Evolutionary conservation across 768 basidiomycete species (phyloP).

Genomic region (Pholiota conissans): DNA sequence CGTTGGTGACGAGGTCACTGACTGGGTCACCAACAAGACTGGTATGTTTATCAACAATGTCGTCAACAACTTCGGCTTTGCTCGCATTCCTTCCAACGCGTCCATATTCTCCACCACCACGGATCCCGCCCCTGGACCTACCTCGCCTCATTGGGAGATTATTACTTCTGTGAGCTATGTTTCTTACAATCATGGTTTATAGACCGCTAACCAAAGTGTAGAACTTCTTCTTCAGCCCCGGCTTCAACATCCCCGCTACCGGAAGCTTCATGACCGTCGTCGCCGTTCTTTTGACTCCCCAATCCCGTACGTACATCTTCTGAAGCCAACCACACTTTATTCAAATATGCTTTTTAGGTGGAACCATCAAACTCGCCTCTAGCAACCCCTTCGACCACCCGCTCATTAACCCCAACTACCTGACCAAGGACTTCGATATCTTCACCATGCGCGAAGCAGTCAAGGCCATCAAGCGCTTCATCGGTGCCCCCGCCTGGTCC

Average conservation of each 20-base stretch:
- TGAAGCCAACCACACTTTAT: no score
- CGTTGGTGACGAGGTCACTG: conserved; percentile 13
- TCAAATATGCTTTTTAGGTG: conserved; percentile 24
- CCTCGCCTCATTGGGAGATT: conserved; percentile 31
- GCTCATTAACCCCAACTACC: conserved; percentile 47
- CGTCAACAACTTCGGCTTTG: conserved; percentile 28
- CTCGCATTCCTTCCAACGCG: conserved; percentile 26
- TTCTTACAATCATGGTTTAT: background rate
- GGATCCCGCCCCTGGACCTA: conserved; percentile 31
- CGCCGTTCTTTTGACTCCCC: conserved; percentile 29
- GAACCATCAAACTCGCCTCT: conserved; percentile 38
- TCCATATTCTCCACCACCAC: conserved; percentile 19
- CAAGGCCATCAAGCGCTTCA: conserved; percentile 21
- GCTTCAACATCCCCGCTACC: conserved; percentile 14
- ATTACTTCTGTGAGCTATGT: conserved; percentile 20
- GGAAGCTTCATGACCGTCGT: conserved; percentile 30
- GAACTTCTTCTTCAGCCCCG: conserved; percentile 15
- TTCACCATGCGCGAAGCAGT: conserved; percentile 24
- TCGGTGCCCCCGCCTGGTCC: conserved; percentile 24
- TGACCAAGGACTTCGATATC: conserved; percentile 29
- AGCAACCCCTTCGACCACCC: conserved; percentile 48
- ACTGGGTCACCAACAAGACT: conserved; percentile 25
- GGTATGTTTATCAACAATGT: conserved; percentile 28
- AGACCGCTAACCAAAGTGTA: background rate
- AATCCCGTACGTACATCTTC: conserved; percentile 28